These are phyloP conservation scores for Lepiota subincarnata DNA, from an alignment of 768 basidiomycete genomes.

Conservation along the genomic window DNA sequence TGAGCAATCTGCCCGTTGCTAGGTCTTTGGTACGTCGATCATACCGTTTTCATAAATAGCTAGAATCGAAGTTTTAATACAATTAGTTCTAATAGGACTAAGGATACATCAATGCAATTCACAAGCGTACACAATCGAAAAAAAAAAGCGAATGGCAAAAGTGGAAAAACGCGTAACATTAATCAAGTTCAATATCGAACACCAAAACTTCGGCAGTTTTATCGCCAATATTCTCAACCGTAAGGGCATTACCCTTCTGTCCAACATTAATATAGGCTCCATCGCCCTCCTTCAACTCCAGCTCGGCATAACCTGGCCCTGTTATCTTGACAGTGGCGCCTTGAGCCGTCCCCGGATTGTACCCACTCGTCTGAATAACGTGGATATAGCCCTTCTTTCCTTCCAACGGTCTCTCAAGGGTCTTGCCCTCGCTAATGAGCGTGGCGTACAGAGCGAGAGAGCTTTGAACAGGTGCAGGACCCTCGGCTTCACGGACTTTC, in stretches of 20 bases:
- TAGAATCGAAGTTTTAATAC: background rate
- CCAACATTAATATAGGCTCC: conserved; percentile 69
- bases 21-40: too few relatives aligned
- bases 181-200: conserved; percentile 64
- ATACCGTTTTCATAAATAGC: too few relatives aligned
- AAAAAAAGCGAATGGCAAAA: background rate
- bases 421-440: conserved; percentile 54
- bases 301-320: conserved; percentile 32
- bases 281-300: conserved; percentile 80
- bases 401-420: conserved; percentile 48
- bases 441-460: conserved; percentile 71
- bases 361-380: conserved; percentile 81
- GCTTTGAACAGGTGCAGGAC: conserved; percentile 80
- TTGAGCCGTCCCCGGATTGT: conserved; percentile 50
- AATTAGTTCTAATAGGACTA: background rate
- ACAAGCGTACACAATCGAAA: background rate
- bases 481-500: conserved; percentile 55
- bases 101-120: conserved; percentile 1
- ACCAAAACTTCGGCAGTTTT: conserved; percentile 68
- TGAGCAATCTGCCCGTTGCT: too few relatives aligned
- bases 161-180: background rate
- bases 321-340: conserved; percentile 58
- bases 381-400: conserved; percentile 76
- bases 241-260: conserved; percentile 33
- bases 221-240: conserved; percentile 63